Conservation (phyloP, 2,329 filamentous ascomycete species). For the Fusarium praegraminearum region DNA sequence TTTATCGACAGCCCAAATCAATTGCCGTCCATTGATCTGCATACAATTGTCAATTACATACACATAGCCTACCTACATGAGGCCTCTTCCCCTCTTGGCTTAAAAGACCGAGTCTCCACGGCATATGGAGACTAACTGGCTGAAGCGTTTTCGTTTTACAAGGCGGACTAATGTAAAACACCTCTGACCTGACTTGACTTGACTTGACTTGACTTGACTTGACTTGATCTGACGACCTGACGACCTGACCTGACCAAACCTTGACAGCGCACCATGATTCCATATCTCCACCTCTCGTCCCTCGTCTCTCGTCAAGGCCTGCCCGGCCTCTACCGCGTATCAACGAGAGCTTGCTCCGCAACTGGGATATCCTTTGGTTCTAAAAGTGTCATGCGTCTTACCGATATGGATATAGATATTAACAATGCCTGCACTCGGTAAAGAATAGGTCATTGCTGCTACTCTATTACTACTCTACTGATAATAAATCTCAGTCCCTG, state of each 20-base stretch:
- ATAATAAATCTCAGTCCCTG: not conserved
- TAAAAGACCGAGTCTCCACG: slow-evolving; percentile 5
- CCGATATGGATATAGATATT: slow-evolving; percentile 2
- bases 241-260: not conserved
- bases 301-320: slow-evolving; percentile 10
- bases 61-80: not conserved
- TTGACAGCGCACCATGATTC: slow-evolving; percentile 35
- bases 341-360: slow-evolving; percentile 8
- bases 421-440: not conserved
- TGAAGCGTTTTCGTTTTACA: not conserved
- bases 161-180: slow-evolving; percentile 7
- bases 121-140: slow-evolving; percentile 3
- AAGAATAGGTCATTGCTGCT: not conserved
- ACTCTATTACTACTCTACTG: not conserved
- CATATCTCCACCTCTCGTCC: slow-evolving; percentile 14
- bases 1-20: not conserved
- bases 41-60: not conserved
- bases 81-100: slow-evolving; percentile 6
- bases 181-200: not conserved
- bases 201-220: not conserved
- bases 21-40: not conserved
- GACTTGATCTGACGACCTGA: not conserved
- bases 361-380: slow-evolving; percentile 31
- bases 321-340: not conserved
- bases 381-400: slow-evolving; percentile 20